Conservation (phyloP, 441 rosid species). For the Gossypium davidsonii region DNA sequence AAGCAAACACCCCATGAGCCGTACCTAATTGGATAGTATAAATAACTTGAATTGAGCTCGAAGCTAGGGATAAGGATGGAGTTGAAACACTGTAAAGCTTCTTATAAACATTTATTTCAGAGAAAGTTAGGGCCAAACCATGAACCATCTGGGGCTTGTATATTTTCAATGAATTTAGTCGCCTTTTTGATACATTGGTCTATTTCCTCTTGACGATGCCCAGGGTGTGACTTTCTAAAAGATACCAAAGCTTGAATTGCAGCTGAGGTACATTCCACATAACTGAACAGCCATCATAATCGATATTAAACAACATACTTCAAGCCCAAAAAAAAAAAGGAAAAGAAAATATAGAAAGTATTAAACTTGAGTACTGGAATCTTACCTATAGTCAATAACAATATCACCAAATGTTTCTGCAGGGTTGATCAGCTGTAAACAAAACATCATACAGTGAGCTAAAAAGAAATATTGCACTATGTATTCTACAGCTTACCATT, state of each 20-base stretch:
- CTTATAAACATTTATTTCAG: neutral
- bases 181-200: constrained; percentile 52
- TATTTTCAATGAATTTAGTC: constrained; percentile 41
- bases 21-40: constrained; percentile 42
- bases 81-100: neutral
- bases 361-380: constrained; percentile 18
- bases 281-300: constrained; percentile 33
- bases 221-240: constrained; percentile 47
- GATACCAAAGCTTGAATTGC: constrained; percentile 60
- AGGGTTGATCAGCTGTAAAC: constrained; percentile 77
- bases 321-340: neutral
- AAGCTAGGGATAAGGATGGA: neutral
- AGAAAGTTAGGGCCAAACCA: constrained; percentile 39
- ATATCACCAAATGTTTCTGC: constrained; percentile 99
- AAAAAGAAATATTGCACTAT: neutral
- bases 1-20: constrained; percentile 97
- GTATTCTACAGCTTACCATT: neutral
- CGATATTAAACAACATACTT: constrained; percentile 9
- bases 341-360: neutral
- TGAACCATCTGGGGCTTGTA: constrained; percentile 61
- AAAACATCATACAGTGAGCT: constrained; percentile 10
- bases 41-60: neutral
- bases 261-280: constrained; percentile 73
- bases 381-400: constrained; percentile 94
- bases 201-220: constrained; percentile 51